A percentile compares a stretch with the other conserved stretches of the same genome.
phyloP scores from a whole-genome alignment of 1,139 yeast species.

The Komagataea norvegica region DNA sequence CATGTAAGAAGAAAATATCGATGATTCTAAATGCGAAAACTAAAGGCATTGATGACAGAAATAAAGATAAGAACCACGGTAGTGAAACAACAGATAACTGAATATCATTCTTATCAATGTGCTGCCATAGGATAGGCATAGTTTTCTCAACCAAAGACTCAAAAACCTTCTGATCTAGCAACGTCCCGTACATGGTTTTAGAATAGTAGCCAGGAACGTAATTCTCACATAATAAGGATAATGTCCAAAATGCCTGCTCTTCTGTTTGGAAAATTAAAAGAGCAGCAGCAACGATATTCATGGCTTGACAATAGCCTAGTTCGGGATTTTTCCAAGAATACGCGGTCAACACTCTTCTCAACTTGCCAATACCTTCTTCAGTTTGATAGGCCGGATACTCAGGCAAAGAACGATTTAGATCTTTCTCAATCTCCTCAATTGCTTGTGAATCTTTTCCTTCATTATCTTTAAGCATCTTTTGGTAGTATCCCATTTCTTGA shows the following conservation, averaged over 20 bases:
- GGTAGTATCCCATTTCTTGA: slow-evolving; percentile 58
- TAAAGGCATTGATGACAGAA: slow-evolving; percentile 89
- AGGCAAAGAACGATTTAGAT: slow-evolving; percentile 87
- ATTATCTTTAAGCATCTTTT: slow-evolving; percentile 52
- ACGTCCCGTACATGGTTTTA: slow-evolving; percentile 95
- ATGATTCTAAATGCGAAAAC: slow-evolving; percentile 88
- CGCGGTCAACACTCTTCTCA: slow-evolving; percentile 85
- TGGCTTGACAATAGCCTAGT: slow-evolving; percentile 97
- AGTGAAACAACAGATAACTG: slow-evolving; percentile 92
- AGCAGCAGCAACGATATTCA: slow-evolving; percentile 97
- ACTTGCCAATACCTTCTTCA: slow-evolving; percentile 75
- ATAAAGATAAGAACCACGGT: slow-evolving; percentile 94
- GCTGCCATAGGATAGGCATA: slow-evolving; percentile 86
- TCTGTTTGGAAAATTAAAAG: slow-evolving; percentile 89
- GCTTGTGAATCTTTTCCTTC: slow-evolving; percentile 69
- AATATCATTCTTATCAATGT: slow-evolving; percentile 71
- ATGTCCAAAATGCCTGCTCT: slow-evolving; percentile 96
- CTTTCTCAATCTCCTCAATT: slow-evolving; percentile 94
- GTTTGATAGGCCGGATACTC: slow-evolving; percentile 93
- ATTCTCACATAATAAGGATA: slow-evolving; percentile 75
- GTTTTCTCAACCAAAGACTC: slow-evolving; percentile 86
- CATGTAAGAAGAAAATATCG: slow-evolving; percentile 88
- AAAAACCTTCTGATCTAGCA: slow-evolving; percentile 89
- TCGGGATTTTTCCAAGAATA: slow-evolving; percentile 98
- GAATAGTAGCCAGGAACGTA: slow-evolving; percentile 95